phyloP scores from a whole-genome alignment of 345 rosid genomes.

The Draba incana region DNA sequence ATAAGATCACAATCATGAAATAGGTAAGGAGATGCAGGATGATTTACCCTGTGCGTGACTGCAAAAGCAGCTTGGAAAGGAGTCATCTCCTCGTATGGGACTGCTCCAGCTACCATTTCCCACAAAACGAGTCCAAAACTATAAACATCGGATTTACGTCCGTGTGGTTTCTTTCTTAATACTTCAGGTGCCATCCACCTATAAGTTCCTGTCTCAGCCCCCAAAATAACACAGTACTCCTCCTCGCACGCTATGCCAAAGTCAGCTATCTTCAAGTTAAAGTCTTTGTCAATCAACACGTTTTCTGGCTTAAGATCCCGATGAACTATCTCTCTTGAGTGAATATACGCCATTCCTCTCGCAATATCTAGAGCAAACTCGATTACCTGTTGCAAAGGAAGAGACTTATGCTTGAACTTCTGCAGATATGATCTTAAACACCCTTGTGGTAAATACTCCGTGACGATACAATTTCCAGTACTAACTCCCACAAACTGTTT shows the following conservation, averaged over 20 bases:
- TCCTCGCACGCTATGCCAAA: slow-evolving; percentile 91
- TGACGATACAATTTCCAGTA: slow-evolving; percentile 59
- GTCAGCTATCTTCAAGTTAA: slow-evolving; percentile 74
- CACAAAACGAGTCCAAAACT: slow-evolving; percentile 82
- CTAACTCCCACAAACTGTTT: slow-evolving; percentile 62
- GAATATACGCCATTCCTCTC: slow-evolving; percentile 81
- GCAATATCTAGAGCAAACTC: slow-evolving; percentile 73
- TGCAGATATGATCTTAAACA: slow-evolving; percentile 79
- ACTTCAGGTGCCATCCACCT: slow-evolving; percentile 99
- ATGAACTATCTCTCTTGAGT: slow-evolving; percentile 76
- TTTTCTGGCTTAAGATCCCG: slow-evolving; percentile 93
- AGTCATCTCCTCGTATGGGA: slow-evolving; percentile 75
- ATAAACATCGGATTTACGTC: slow-evolving; percentile 72
- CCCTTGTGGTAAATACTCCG: slow-evolving; percentile 60
- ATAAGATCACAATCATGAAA: neutral
- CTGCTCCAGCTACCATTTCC: slow-evolving; percentile 86
- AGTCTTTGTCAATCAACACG: slow-evolving; percentile 63
- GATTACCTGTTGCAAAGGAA: slow-evolving; percentile 57
- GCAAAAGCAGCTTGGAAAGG: slow-evolving; percentile 90
- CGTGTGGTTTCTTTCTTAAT: slow-evolving; percentile 61
- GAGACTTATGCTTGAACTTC: slow-evolving; percentile 61
- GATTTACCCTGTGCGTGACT: slow-evolving; percentile 68
- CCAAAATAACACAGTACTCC: slow-evolving; percentile 58
- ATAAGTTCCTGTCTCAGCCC: slow-evolving; percentile 76
- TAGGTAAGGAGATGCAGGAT: neutral